phyloP scores from a whole-genome alignment of 2,329 filamentous ascomycete genomes.

The Cercospora berteroae region DNA sequence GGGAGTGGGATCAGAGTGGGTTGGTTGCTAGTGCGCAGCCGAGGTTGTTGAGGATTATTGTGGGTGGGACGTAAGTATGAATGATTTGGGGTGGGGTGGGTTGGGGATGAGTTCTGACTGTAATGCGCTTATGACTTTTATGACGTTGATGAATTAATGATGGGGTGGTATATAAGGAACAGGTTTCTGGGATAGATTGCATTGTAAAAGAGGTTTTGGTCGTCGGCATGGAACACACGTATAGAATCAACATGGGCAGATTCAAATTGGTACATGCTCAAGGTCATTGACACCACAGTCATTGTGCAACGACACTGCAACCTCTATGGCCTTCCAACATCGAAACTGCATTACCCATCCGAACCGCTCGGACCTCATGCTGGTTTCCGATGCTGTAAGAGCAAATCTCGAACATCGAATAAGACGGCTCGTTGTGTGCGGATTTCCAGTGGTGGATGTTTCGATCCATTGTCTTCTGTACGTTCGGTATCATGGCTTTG shows the following conservation, averaged over 20 bases:
- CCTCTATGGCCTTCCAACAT: too few species aligned
- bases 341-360: too few species aligned
- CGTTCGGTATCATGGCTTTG: too few species aligned
- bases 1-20: conserved; percentile 51
- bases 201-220: not conserved
- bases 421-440: too few species aligned
- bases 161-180: not conserved
- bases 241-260: not conserved
- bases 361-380: too few species aligned
- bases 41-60: conserved; percentile 45
- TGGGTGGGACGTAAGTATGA: conserved; percentile 43
- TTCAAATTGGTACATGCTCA: too few species aligned
- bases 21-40: conserved; percentile 47
- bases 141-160: not conserved
- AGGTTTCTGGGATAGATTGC: not conserved
- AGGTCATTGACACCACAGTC: too few species aligned
- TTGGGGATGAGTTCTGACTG: not conserved
- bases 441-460: too few species aligned
- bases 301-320: too few species aligned
- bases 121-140: not conserved
- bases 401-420: too few species aligned
- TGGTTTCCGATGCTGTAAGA: too few species aligned
- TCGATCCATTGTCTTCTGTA: too few species aligned
- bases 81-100: not conserved
- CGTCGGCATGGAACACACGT: not conserved